These are phyloP conservation scores for Sphaerostilbella broomeana DNA, from an alignment of 2,329 filamentous ascomycete species.

Conservation along the genomic window DNA sequence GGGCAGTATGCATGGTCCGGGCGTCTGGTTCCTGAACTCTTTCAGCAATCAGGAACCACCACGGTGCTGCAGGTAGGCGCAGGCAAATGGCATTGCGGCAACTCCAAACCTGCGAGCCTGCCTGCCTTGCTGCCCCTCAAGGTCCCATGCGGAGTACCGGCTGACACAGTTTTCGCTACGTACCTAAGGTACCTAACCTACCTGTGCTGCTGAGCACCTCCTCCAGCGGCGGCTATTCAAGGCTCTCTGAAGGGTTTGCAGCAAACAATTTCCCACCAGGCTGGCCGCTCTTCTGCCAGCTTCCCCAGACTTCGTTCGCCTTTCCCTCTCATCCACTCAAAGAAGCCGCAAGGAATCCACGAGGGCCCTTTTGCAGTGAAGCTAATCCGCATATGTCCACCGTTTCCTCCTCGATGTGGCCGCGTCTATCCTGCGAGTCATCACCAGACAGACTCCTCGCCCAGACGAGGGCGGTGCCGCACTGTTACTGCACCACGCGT, in stretches of 20 bases:
- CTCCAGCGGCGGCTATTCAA: conserved; percentile 28
- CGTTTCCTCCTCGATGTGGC: background rate
- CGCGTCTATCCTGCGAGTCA: conserved; percentile 10
- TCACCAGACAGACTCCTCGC: conserved; percentile 1
- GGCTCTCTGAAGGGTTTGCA: conserved; percentile 28
- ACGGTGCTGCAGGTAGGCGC: conserved; percentile 10
- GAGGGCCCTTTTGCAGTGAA: background rate
- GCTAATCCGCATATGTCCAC: conserved; percentile 5
- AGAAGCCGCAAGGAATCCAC: background rate
- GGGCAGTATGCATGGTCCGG: conserved; percentile 23
- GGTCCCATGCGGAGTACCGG: too few relatives aligned
- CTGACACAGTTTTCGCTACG: conserved; percentile 1
- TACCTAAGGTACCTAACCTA: too few relatives aligned
- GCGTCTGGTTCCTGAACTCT: conserved; percentile 28
- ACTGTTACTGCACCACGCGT: background rate
- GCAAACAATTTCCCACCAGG: conserved; percentile 2
- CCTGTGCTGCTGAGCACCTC: too few relatives aligned
- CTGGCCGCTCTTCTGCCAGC: conserved; percentile 12
- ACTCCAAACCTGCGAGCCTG: conserved; percentile 3
- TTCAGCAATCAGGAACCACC: conserved; percentile 24
- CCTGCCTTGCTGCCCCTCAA: too few relatives aligned
- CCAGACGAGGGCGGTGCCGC: too few relatives aligned
- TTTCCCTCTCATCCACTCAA: background rate
- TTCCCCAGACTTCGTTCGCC: conserved; percentile 7
- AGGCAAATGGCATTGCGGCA: conserved; percentile 11